Evolutionary conservation across 106 monocot genomes (phyloP).

Genomic region (Phalaenopsis equestris): DNA sequence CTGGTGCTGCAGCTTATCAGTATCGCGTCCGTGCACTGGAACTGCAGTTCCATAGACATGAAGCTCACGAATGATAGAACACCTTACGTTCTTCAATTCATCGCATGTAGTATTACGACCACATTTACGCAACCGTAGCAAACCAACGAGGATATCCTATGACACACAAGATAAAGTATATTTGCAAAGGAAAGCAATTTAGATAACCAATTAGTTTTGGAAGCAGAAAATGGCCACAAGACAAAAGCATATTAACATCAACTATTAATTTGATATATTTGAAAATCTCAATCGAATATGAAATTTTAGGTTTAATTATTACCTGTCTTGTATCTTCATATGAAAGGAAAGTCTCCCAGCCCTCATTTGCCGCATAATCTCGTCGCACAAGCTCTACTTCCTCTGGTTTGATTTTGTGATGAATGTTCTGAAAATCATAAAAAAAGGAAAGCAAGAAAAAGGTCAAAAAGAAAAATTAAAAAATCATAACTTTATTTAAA

Average conservation of each 20-base stretch:
- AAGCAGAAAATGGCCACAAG: too few relatives aligned
- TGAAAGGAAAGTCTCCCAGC: constrained; percentile 98
- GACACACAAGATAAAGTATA: neutral
- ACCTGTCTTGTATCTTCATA: constrained; percentile 98
- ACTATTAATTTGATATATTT: neutral
- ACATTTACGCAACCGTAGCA: constrained; percentile 84
- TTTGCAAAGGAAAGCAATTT: neutral
- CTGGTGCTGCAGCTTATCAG: constrained; percentile 97
- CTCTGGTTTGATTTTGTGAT: constrained; percentile 94
- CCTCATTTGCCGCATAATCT: constrained; percentile 94
- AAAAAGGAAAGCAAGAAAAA: neutral
- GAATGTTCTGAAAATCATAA: constrained; percentile 62
- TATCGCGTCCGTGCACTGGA: constrained; percentile 98
- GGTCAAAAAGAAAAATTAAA: neutral
- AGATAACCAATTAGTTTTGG: neutral
- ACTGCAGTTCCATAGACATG: constrained; percentile 99
- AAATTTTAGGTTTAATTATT: neutral
- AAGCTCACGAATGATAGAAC: constrained; percentile 97
- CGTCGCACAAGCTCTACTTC: constrained; percentile 93
- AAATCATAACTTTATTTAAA: neutral
- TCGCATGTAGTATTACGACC: constrained; percentile 80
- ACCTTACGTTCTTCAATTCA: constrained; percentile 63
- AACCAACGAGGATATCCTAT: constrained; percentile 95
- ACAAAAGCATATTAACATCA: neutral
- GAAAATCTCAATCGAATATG: neutral